phyloP scores from a whole-genome alignment of 1,284 basidiomycete species.

The Omphalotus olearius region DNA sequence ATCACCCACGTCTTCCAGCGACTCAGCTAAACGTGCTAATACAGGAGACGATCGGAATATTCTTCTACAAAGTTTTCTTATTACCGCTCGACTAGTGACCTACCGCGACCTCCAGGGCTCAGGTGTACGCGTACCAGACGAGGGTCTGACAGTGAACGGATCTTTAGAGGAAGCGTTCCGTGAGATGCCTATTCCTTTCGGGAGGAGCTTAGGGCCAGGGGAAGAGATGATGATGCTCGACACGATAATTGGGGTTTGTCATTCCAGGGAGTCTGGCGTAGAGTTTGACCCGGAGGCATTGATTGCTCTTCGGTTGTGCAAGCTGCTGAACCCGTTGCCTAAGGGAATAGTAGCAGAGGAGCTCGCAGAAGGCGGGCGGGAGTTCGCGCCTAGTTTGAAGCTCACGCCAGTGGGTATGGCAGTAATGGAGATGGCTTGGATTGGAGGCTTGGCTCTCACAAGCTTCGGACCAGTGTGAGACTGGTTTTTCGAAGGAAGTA shows the following conservation, averaged over 20 bases:
- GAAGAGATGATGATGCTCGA: slow-evolving; percentile 25
- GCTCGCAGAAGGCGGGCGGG: background rate
- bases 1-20: slow-evolving; percentile 8
- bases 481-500: background rate
- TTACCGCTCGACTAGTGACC: slow-evolving; percentile 61
- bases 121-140: slow-evolving; percentile 67
- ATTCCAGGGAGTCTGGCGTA: slow-evolving; percentile 58
- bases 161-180: slow-evolving; percentile 53
- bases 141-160: slow-evolving; percentile 63
- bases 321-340: slow-evolving; percentile 13
- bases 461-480: slow-evolving; percentile 45
- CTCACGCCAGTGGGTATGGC: slow-evolving; percentile 73
- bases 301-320: slow-evolving; percentile 59
- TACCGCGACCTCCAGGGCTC: slow-evolving; percentile 66
- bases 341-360: slow-evolving; percentile 16
- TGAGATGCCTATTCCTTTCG: background rate
- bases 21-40: background rate
- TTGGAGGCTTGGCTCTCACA: slow-evolving; percentile 71
- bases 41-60: slow-evolving; percentile 36
- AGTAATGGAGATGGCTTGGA: slow-evolving; percentile 78
- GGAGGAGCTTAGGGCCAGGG: background rate
- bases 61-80: slow-evolving; percentile 56
- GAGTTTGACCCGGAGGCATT: slow-evolving; percentile 70
- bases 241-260: slow-evolving; percentile 58
- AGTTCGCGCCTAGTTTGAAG: slow-evolving; percentile 20